These are phyloP conservation scores for Chenopodium formosanum DNA, from an alignment of 148 eudicot genomes.

Conservation along the genomic window DNA sequence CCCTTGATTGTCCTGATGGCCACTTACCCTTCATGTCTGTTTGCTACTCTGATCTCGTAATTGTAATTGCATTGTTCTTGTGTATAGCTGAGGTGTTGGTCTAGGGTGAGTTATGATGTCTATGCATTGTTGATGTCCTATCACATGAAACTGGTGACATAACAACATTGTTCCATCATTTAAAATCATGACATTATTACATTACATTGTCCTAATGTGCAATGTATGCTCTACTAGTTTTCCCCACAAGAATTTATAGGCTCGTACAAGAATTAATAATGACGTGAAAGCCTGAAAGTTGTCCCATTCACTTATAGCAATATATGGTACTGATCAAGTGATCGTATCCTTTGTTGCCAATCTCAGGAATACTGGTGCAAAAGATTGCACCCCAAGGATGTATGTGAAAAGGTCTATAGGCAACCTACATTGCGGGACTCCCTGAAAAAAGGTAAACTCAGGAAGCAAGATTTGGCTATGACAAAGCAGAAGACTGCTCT, in stretches of 20 bases:
- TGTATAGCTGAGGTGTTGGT: too few relatives aligned
- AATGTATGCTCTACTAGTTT: background rate
- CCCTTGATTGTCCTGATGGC: background rate
- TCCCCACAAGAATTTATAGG: background rate
- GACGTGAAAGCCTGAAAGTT: background rate
- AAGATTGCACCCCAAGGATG: conserved; percentile 95
- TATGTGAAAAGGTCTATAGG: conserved; percentile 92
- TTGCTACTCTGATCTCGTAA: background rate
- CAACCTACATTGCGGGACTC: conserved; percentile 94
- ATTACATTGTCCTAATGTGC: background rate
- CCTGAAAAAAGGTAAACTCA: conserved; percentile 69
- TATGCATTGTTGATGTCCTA: background rate
- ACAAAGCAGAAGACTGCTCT: conserved; percentile 83
- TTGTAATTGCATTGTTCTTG: background rate
- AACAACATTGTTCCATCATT: background rate
- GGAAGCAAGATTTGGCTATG: conserved; percentile 79
- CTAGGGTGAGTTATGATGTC: background rate
- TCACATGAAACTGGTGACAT: background rate
- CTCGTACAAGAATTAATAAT: background rate
- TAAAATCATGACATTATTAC: background rate
- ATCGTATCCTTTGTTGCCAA: background rate
- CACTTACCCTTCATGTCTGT: too few relatives aligned
- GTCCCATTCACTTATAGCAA: background rate
- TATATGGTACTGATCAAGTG: conserved; percentile 7
- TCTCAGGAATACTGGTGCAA: conserved; percentile 98